A percentile compares a stretch with the other conserved stretches of the same genome.
Conservation (phyloP, 305 asterid species). For the Salvia sclarea region DNA sequence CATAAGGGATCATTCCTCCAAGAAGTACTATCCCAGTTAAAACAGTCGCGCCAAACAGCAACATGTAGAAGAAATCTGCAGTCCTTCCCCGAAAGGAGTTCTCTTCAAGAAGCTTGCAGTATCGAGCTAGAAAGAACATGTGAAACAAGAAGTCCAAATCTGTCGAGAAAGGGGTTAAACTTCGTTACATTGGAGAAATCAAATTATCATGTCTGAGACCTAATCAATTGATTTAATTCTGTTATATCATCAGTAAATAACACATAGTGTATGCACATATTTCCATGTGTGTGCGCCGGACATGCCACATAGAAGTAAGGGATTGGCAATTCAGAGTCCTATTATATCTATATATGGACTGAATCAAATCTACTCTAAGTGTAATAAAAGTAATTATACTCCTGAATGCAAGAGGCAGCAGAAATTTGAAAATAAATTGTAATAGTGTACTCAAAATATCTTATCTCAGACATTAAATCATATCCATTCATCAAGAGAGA, state of each 20-base stretch:
- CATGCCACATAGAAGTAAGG: not conserved
- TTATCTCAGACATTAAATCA: slow-evolving; percentile 7
- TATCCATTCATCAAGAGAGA: slow-evolving; percentile 5
- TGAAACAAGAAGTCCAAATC: slow-evolving; percentile 97
- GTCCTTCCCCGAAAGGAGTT: slow-evolving; percentile 95
- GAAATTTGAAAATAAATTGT: not conserved
- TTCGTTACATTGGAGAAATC: slow-evolving; percentile 20
- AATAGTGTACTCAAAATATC: not conserved
- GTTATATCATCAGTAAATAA: slow-evolving; percentile 4
- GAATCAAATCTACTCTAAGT: not conserved
- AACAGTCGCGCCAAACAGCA: slow-evolving; percentile 88
- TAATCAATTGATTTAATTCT: no score
- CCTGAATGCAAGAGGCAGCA: not conserved
- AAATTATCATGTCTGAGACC: slow-evolving; percentile 12
- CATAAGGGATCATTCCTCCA: slow-evolving; percentile 97
- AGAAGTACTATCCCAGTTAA: slow-evolving; percentile 88
- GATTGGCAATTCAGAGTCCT: not conserved
- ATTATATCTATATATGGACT: not conserved
- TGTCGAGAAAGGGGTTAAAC: slow-evolving; percentile 42
- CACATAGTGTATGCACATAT: not conserved
- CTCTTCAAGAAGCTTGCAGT: slow-evolving; percentile 99
- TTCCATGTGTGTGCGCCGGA: not conserved
- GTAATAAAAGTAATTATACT: not conserved
- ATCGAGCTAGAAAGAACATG: slow-evolving; percentile 99
- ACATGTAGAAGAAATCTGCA: slow-evolving; percentile 96